phyloP scores from a whole-genome alignment of 208 protist species.

The Crithidia bombi region DNA sequence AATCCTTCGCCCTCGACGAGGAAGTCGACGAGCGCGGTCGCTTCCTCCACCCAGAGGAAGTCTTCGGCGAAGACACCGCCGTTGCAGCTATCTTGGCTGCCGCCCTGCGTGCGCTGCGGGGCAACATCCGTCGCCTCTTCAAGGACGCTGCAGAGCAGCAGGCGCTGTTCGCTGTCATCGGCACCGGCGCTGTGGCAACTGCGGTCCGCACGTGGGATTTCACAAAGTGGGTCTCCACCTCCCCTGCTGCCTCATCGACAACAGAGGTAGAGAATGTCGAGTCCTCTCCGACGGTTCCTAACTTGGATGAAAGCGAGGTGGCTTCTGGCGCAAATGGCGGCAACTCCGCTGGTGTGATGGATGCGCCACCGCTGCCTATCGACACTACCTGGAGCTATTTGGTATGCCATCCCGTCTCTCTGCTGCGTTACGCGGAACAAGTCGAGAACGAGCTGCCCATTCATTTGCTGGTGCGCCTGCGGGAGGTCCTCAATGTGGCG shows the following conservation, averaged over 20 bases:
- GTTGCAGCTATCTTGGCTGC: constrained; percentile 52
- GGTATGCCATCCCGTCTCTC: constrained; percentile 46
- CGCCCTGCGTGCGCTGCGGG: constrained; percentile 48
- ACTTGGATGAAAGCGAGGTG: neutral
- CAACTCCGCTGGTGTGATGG: too few relatives aligned
- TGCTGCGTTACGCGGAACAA: constrained; percentile 44
- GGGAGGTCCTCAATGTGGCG: constrained; percentile 44
- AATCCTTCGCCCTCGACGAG: constrained; percentile 57
- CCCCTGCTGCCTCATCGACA: too few relatives aligned
- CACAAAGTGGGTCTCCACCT: constrained; percentile 15
- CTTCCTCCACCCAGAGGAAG: constrained; percentile 41
- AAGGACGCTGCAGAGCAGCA: constrained; percentile 39
- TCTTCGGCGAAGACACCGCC: constrained; percentile 44
- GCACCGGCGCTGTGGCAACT: constrained; percentile 15
- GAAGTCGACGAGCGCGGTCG: constrained; percentile 39
- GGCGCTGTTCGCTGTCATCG: constrained; percentile 46
- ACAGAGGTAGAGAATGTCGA: too few relatives aligned
- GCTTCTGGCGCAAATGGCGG: too few relatives aligned
- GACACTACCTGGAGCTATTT: constrained; percentile 35
- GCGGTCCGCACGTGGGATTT: neutral
- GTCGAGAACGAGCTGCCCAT: constrained; percentile 57
- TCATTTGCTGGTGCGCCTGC: constrained; percentile 48
- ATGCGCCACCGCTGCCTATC: neutral
- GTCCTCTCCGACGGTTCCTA: too few relatives aligned
- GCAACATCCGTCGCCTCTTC: constrained; percentile 62